Base-by-base conservation (phyloP, 352 stramenopile species). In the Phytophthora podocarpi region DNA sequence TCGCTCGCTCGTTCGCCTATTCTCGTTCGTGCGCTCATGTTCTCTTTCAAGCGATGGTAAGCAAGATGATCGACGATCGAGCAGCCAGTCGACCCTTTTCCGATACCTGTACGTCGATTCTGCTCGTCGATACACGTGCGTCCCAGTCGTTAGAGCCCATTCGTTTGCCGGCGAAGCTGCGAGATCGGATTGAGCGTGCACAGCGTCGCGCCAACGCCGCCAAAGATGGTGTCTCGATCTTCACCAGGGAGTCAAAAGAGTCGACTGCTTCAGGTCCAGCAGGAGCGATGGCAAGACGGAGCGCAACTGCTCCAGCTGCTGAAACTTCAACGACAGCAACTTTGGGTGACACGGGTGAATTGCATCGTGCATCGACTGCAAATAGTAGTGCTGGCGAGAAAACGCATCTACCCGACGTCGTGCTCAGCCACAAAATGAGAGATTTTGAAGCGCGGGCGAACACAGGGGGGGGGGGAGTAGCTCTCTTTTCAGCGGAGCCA, bases 361-460 rank as follows among this genome's bases (percentile, higher is more conserved):
- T 23, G 2, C 47, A 35, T n/a, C 62, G 55, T 15, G 42, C 28
- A 21, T 67, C 56, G 26, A 63, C 41, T 51, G 43, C 34, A 45
- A 34, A 20, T 5, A 21, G 5, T 24, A n/a, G 27, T 24, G 13
- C 32, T 2, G 41, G 46, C 12, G 63, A 56, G n/a, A 89, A 87
- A 56, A 67, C 64, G 31, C 79, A 91, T 50, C 43, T 91, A 28
- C 83, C 83, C 1, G 80, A 91, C 12, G 78, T 91, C 15, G 75
- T 93, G 36, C 41, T 93, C 35, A 71, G 74, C 51, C 82, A 93
- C 65, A 93, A 93, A 47, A 89, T 91, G 80, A 67, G 83, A 51
- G 80, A 90, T 36, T 91, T 91, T 57, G 82, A 93, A 50, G 81
- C 82, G 13, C 84, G 85, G 27, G 86, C 79, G 26, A 82, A 74